phyloP scores from a whole-genome alignment of 371 early-diverging fungal species.

The Pancytospora philotis region DNA sequence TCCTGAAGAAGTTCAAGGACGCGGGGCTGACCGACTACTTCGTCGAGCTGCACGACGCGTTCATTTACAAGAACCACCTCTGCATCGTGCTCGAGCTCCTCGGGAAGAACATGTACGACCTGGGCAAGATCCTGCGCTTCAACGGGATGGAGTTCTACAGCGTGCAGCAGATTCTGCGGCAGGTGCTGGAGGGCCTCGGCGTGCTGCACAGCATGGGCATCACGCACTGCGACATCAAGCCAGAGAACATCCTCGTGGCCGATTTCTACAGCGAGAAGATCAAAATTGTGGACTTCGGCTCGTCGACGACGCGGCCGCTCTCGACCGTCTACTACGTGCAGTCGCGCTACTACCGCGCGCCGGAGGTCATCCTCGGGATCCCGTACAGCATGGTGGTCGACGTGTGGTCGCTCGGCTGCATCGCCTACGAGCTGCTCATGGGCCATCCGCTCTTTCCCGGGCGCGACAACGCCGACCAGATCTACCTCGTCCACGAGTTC shows the following conservation, averaged over 20 bases:
- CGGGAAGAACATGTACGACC: conserved; percentile 77
- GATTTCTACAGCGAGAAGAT: conserved; percentile 65
- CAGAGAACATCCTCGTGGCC: conserved; percentile 80
- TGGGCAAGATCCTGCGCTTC: conserved; percentile 76
- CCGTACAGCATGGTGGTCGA: conserved; percentile 81
- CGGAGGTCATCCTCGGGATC: conserved; percentile 80
- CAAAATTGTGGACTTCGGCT: conserved; percentile 93
- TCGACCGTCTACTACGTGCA: conserved; percentile 80
- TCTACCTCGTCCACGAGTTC: conserved; percentile 64
- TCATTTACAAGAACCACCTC: conserved; percentile 75
- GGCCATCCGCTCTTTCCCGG: conserved; percentile 88
- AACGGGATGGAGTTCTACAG: conserved; percentile 70
- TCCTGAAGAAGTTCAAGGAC: conserved; percentile 35
- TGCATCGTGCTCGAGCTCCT: conserved; percentile 84
- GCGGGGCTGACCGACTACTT: conserved; percentile 27
- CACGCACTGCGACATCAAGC: conserved; percentile 93
- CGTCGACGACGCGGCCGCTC: conserved; percentile 73
- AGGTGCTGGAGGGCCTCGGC: conserved; percentile 72
- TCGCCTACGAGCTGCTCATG: conserved; percentile 62
- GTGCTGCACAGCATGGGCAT: conserved; percentile 69
- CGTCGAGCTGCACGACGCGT: conserved; percentile 67
- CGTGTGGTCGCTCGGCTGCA: conserved; percentile 81
- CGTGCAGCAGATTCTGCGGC: conserved; percentile 69
- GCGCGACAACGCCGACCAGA: conserved; percentile 74
- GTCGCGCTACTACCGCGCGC: conserved; percentile 83